These are phyloP conservation scores for Daldinia caldariorum DNA, from an alignment of 495 filamentous ascomycete genomes.

Conservation along the genomic window DNA sequence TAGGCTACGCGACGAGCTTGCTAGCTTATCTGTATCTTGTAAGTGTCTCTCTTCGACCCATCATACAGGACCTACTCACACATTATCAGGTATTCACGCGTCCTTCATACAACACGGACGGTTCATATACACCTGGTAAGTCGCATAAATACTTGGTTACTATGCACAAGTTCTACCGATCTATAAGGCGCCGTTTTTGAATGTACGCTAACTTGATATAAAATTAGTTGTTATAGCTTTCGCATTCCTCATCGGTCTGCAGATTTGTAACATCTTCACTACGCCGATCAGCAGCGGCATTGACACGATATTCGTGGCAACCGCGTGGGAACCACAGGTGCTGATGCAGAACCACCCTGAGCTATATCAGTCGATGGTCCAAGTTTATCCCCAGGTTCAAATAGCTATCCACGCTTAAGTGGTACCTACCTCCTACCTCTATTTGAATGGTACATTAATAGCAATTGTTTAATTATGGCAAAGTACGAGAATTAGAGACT, in stretches of 20 bases:
- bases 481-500: background rate
- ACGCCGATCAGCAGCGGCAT: slow-evolving; percentile 78
- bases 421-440: too few species aligned
- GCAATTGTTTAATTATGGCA: background rate
- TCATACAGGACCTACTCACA: slow-evolving; percentile 11
- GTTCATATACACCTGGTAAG: slow-evolving; percentile 60
- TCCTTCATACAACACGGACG: slow-evolving; percentile 77
- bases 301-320: slow-evolving; percentile 86
- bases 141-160: background rate
- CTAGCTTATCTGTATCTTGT: slow-evolving; percentile 86
- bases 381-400: slow-evolving; percentile 86
- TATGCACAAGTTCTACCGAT: background rate
- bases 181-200: background rate
- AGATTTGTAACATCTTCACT: slow-evolving; percentile 89
- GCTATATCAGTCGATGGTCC: slow-evolving; percentile 77
- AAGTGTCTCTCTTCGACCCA: slow-evolving; percentile 26
- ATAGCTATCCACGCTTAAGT: slow-evolving; percentile 52
- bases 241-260: slow-evolving; percentile 66
- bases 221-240: slow-evolving; percentile 56
- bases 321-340: slow-evolving; percentile 89
- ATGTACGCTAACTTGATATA: slow-evolving; percentile 10
- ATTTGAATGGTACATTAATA: background rate
- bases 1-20: slow-evolving; percentile 82
- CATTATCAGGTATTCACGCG: slow-evolving; percentile 60
- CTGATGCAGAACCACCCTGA: slow-evolving; percentile 84